These are phyloP conservation scores for Dipodascus albidus DNA, from an alignment of 805 yeast species.

Conservation along the genomic window DNA sequence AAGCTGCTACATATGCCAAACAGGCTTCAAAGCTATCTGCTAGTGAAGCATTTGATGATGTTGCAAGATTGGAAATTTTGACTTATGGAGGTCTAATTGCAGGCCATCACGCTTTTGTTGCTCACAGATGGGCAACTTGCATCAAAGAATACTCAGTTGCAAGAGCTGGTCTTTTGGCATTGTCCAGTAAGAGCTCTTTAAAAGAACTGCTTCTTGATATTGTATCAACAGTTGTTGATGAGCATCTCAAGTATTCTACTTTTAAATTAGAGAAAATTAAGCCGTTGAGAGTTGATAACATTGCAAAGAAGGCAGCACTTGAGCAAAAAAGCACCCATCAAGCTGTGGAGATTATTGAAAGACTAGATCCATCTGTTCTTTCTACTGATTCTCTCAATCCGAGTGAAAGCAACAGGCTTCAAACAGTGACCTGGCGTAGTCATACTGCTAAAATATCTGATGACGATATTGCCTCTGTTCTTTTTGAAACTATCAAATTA, in stretches of 20 bases:
- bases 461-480: slow-evolving; percentile 51
- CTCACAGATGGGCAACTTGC: slow-evolving; percentile 45
- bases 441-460: slow-evolving; percentile 55
- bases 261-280: slow-evolving; percentile 29
- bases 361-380: slow-evolving; percentile 23
- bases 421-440: slow-evolving; percentile 44
- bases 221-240: slow-evolving; percentile 50
- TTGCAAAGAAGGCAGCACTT: slow-evolving; percentile 35
- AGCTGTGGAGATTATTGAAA: slow-evolving; percentile 30
- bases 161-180: slow-evolving; percentile 46
- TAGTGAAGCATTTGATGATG: slow-evolving; percentile 11
- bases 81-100: slow-evolving; percentile 33
- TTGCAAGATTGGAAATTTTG: slow-evolving; percentile 15
- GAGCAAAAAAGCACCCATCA: slow-evolving; percentile 22
- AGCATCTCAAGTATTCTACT: slow-evolving; percentile 46
- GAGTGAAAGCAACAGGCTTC: slow-evolving; percentile 25
- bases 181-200: slow-evolving; percentile 26
- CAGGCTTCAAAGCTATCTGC: slow-evolving; percentile 24
- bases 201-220: slow-evolving; percentile 39
- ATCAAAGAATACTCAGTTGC: slow-evolving; percentile 45
- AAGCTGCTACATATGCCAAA: slow-evolving; percentile 37
- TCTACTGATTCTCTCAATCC: slow-evolving; percentile 11
- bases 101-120: slow-evolving; percentile 41
- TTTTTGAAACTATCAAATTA: slow-evolving; percentile 19
- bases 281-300: slow-evolving; percentile 37